Percentiles rank a stretch among this genome's conserved stretches.
phyloP scores from a whole-genome alignment of 1,139 yeast species.

The Candida anutae region DNA sequence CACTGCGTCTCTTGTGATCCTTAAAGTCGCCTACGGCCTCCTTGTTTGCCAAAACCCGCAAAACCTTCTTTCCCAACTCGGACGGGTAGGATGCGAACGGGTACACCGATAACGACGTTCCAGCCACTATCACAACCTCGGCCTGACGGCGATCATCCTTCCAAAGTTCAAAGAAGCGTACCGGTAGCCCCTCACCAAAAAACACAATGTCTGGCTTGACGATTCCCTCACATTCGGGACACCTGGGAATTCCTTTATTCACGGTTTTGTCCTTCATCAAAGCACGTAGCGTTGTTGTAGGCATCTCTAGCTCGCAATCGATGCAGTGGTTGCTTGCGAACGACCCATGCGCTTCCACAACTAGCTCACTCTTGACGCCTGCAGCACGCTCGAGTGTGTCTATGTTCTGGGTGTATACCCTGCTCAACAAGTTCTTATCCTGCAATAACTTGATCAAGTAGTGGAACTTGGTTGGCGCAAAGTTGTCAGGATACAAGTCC shows the following conservation, averaged over 20 bases:
- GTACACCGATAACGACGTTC: slow-evolving; percentile 80
- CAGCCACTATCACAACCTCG: slow-evolving; percentile 83
- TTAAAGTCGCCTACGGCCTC: slow-evolving; percentile 72
- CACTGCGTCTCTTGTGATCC: slow-evolving; percentile 41
- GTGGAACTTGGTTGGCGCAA: slow-evolving; percentile 77
- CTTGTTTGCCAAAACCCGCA: slow-evolving; percentile 62
- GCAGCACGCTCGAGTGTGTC: slow-evolving; percentile 87
- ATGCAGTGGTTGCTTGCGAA: slow-evolving; percentile 82
- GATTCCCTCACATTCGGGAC: slow-evolving; percentile 54
- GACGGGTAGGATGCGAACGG: slow-evolving; percentile 85
- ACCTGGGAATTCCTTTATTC: slow-evolving; percentile 41
- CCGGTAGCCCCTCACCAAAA: slow-evolving; percentile 83
- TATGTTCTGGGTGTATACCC: slow-evolving; percentile 87
- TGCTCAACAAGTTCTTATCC: slow-evolving; percentile 48
- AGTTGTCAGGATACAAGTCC: slow-evolving; percentile 84
- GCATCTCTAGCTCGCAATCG: slow-evolving; percentile 55
- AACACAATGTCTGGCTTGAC: slow-evolving; percentile 92
- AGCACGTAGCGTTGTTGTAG: slow-evolving; percentile 39
- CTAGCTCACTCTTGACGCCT: slow-evolving; percentile 54
- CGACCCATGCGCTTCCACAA: slow-evolving; percentile 93
- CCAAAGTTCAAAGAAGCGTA: slow-evolving; percentile 57
- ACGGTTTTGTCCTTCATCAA: slow-evolving; percentile 23
- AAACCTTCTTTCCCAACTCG: slow-evolving; percentile 42
- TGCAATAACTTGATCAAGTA: slow-evolving; percentile 59
- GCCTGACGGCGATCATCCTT: slow-evolving; percentile 52